These are phyloP conservation scores for Komagataella kurtzmanii DNA, from an alignment of 805 yeast species.

Conservation along the genomic window DNA sequence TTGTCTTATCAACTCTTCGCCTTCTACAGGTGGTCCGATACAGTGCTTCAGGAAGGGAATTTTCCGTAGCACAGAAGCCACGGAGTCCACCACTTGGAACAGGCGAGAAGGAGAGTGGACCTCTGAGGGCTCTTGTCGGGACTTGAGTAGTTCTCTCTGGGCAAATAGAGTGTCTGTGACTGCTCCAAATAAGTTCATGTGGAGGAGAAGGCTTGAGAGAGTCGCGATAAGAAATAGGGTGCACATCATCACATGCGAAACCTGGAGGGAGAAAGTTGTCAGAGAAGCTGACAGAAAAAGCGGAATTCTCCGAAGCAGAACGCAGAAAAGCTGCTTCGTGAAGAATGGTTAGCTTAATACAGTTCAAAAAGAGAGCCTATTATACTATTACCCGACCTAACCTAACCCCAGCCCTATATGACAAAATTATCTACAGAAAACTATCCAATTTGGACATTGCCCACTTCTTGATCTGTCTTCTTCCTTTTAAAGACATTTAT, in stretches of 20 bases:
- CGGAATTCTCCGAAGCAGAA: not conserved
- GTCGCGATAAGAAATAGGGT: not conserved
- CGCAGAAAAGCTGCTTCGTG: too few relatives aligned
- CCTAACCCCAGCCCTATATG: not conserved
- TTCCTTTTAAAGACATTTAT: not conserved
- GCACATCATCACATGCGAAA: not conserved
- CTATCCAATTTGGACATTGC: not conserved
- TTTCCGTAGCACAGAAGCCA: slow-evolving; percentile 18
- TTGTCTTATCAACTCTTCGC: slow-evolving; percentile 19
- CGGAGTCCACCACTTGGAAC: slow-evolving; percentile 14
- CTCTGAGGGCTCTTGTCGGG: not conserved
- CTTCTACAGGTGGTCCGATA: slow-evolving; percentile 25
- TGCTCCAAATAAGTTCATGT: not conserved
- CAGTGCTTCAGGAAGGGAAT: slow-evolving; percentile 20
- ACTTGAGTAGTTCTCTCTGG: not conserved
- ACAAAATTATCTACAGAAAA: not conserved
- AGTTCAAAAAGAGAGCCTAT: not conserved
- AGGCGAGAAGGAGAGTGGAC: not conserved
- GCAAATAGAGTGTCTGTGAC: not conserved
- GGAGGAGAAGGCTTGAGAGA: not conserved
- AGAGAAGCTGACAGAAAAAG: not conserved
- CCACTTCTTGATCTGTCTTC: not conserved
- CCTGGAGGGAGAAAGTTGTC: not conserved
- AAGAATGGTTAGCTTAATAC: too few relatives aligned
- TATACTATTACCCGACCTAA: not conserved